Percentiles rank a stretch among this genome's conserved stretches.
These are phyloP conservation scores for Nicotiana paniculata DNA, from an alignment of 257 asterid genomes.

Conservation along the genomic window DNA sequence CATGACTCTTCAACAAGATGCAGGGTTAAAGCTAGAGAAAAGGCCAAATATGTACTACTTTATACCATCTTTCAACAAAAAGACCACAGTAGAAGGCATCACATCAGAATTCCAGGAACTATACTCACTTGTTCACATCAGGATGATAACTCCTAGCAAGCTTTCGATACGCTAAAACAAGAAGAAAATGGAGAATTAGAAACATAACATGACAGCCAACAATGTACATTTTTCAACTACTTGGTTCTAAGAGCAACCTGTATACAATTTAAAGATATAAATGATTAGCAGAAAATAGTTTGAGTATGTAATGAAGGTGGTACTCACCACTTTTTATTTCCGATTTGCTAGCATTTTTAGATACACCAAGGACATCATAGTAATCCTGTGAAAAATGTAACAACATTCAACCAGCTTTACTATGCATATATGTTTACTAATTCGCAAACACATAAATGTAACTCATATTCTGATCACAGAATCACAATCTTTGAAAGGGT, in stretches of 20 bases:
- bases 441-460: background rate
- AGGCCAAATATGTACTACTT: background rate
- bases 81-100: background rate
- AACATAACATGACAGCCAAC: background rate
- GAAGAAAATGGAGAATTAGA: constrained; percentile 2
- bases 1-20: background rate
- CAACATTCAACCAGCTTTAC: background rate
- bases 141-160: constrained; percentile 96
- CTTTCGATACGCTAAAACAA: constrained; percentile 81
- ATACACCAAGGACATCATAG: constrained; percentile 86
- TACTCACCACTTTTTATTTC: constrained; percentile 88
- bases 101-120: background rate
- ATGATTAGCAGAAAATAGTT: background rate
- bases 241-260: background rate
- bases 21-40: background rate
- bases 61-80: background rate
- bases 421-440: background rate
- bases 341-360: constrained; percentile 77
- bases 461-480: background rate
- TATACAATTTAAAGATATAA: background rate
- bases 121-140: constrained; percentile 87
- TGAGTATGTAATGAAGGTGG: background rate
- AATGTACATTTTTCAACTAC: background rate
- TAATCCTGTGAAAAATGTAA: constrained; percentile 51
- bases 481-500: background rate